phyloP scores from a whole-genome alignment of 2,329 filamentous ascomycete genomes.

The Aspergillus awamori region DNA sequence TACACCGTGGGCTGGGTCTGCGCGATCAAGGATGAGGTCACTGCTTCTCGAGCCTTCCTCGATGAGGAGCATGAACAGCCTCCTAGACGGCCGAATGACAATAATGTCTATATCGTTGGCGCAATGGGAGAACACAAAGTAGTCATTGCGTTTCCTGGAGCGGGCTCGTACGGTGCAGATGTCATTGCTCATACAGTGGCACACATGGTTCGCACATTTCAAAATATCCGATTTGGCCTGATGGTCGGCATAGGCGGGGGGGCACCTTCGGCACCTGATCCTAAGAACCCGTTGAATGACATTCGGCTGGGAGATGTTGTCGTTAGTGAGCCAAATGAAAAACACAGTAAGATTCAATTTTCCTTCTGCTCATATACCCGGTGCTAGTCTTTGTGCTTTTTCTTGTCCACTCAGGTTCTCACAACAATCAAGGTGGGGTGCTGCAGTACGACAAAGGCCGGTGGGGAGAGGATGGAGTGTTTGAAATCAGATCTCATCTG shows the following conservation, averaged over 20 bases:
- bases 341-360: conserved; percentile 3
- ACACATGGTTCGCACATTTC: neutral
- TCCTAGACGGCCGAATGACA: neutral
- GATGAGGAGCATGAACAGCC: conserved; percentile 6
- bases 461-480: no score
- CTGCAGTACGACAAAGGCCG: conserved; percentile 11
- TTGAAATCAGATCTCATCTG: conserved; percentile 5
- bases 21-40: neutral
- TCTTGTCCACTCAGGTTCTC: no score
- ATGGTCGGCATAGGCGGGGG: neutral
- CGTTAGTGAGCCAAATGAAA: neutral
- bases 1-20: conserved; percentile 7
- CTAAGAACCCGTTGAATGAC: neutral
- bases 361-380: no score
- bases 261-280: neutral
- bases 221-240: neutral
- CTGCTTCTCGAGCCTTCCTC: neutral
- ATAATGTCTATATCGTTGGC: neutral
- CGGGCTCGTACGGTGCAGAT: neutral
- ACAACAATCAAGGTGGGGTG: conserved; percentile 2
- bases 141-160: neutral
- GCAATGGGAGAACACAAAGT: neutral
- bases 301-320: neutral
- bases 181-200: neutral
- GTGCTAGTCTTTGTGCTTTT: no score